phyloP scores from a whole-genome alignment of 805 yeast genomes.

The Cyberlindnera subsufficiens region DNA sequence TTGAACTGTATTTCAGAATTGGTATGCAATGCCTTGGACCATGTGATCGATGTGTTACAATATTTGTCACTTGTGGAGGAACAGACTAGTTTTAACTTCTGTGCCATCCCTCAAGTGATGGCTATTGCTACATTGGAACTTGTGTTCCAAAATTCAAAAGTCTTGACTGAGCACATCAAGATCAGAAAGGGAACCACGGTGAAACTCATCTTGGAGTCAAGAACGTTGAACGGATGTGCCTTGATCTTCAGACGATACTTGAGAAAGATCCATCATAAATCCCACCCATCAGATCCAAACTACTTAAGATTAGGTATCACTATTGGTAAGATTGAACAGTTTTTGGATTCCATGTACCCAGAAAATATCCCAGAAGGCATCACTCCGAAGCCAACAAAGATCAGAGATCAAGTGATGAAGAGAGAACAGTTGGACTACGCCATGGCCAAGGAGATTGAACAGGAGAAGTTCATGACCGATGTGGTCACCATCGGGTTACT shows the following conservation, averaged over 20 bases:
- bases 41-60: conserved; percentile 68
- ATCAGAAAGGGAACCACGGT: conserved; percentile 88
- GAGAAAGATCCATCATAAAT: conserved; percentile 70
- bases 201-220: conserved; percentile 62
- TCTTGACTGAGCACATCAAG: conserved; percentile 71
- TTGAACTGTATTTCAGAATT: conserved; percentile 75
- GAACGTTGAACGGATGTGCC: conserved; percentile 71
- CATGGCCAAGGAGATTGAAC: conserved; percentile 18
- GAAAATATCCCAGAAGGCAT: conserved; percentile 50
- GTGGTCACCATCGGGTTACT: conserved; percentile 1
- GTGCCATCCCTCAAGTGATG: conserved; percentile 99
- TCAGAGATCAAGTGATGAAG: conserved; percentile 34
- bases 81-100: conserved; percentile 79
- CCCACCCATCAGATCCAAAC: conserved; percentile 79
- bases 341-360: conserved; percentile 74
- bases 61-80: conserved; percentile 76
- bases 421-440: conserved; percentile 37
- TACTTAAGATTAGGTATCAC: conserved; percentile 77
- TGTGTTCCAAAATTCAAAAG: conserved; percentile 73
- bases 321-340: conserved; percentile 87
- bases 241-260: conserved; percentile 71
- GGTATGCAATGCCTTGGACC: conserved; percentile 71
- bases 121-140: conserved; percentile 91
- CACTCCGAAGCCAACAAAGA: conserved; percentile 30
- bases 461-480: conserved; percentile 23